Evolutionary conservation across 352 stramenopile species (phyloP).

Genomic region (Proteromonas lacertae): DNA sequence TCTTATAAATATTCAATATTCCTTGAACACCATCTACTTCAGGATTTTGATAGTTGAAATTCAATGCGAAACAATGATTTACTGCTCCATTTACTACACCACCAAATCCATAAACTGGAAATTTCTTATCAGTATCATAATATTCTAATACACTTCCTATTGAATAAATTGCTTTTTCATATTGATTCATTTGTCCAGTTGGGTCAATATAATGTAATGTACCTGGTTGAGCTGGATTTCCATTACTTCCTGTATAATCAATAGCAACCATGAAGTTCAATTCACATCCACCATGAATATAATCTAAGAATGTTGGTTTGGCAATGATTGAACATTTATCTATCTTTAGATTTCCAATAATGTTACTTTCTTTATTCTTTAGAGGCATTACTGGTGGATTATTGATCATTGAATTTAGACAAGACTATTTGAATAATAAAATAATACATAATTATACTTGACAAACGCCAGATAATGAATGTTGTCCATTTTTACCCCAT

Average conservation of each 20-base stretch:
- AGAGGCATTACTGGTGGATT: too few species aligned
- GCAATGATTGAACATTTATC: too few species aligned
- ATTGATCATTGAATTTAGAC: too few species aligned
- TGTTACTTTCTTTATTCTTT: too few species aligned
- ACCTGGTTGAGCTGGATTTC: slow-evolving; percentile 10
- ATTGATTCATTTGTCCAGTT: slow-evolving; percentile 7
- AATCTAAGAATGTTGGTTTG: too few species aligned
- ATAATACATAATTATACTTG: too few species aligned
- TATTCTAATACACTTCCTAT: slow-evolving; percentile 27
- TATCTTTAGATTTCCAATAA: too few species aligned
- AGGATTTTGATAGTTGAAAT: slow-evolving; percentile 30
- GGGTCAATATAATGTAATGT: slow-evolving; percentile 14
- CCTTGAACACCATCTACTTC: slow-evolving; percentile 27
- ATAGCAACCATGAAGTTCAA: slow-evolving; percentile 35
- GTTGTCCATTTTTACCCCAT: too few species aligned
- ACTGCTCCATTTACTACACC: slow-evolving; percentile 12
- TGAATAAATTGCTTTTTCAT: slow-evolving; percentile 7
- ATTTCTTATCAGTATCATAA: slow-evolving; percentile 17
- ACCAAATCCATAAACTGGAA: slow-evolving; percentile 13
- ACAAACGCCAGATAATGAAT: too few species aligned
- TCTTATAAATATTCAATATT: slow-evolving; percentile 19
- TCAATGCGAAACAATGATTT: slow-evolving; percentile 12
- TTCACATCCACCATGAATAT: slow-evolving; percentile 41
- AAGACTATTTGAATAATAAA: too few species aligned
- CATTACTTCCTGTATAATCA: slow-evolving; percentile 33